Base-by-base conservation (phyloP, 805 yeast species). In the Candida ponderosae region DNA sequence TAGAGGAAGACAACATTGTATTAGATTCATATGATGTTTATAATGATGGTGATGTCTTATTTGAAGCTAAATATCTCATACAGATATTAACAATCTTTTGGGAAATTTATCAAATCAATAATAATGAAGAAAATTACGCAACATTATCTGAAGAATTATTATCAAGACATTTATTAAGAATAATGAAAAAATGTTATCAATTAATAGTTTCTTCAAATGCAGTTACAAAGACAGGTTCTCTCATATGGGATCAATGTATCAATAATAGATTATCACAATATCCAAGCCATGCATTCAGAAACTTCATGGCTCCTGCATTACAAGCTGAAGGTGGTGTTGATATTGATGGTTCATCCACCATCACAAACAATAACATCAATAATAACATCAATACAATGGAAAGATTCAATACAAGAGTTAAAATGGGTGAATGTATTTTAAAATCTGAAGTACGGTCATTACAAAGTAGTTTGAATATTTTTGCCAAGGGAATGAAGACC, bases 11-110 rank as follows among this genome's bases (percentile, higher is more conserved):
- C 37, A 55, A 66, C 9, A 52, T 75, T 18, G 58, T 76, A 0
- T 47, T 73, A 26, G 82, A 78, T 14, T 63, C 79, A 1, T 83
- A 76, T 57, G 93, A 83, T 47, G 68, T 80, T 38, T 81, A 70
- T 47, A 50, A 44, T 3, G 66, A 74, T 31, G 77, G 79, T 10
- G 84, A 76, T 27, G 63, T 80, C 1, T 52, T 71, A 16, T 68
- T 79, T n/a, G 90, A 84, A 53, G 56, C 74, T 29, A 59, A 68
- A 1, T 56, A 81, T 17, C 36, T 82, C 5, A 40, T 79, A 5
- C 81, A 80, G 45, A 63, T 74, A 3, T 46, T 80, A 9, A 62
- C 76, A 1, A 62, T 66, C 3, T 29, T 63, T 11, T 52, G 58
- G 14, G 56, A 53, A 36, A 38, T 51, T 4, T 52, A 64, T 40